Conservation (phyloP, 768 basidiomycete species). For the Gymnopilus junonius region DNA sequence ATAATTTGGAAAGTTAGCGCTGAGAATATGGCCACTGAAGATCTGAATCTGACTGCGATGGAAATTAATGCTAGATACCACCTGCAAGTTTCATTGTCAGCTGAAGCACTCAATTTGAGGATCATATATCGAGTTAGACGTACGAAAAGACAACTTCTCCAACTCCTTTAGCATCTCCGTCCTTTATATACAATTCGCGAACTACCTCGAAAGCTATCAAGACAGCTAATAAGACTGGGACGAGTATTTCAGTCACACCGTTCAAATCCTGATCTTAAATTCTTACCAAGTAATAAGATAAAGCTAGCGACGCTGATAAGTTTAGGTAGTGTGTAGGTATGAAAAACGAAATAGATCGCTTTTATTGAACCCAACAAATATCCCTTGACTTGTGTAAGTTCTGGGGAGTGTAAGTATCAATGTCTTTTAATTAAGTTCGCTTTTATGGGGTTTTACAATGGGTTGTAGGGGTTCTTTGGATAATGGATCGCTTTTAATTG, state of each 20-base stretch:
- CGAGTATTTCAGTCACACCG: not conserved
- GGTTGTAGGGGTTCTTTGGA: too few relatives aligned
- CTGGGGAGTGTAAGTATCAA: too few relatives aligned
- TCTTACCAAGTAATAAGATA: slow-evolving; percentile 13
- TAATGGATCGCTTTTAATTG: too few relatives aligned
- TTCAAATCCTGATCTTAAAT: not conserved
- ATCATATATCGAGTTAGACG: not conserved
- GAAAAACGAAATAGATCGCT: too few relatives aligned
- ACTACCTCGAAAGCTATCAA: not conserved
- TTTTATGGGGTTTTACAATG: too few relatives aligned
- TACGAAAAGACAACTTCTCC: not conserved
- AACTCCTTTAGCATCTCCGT: not conserved
- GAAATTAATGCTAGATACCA: not conserved
- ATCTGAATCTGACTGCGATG: not conserved
- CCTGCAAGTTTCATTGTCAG: not conserved
- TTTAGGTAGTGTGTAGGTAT: too few relatives aligned
- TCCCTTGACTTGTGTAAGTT: too few relatives aligned
- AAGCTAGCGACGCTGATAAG: slow-evolving; percentile 18
- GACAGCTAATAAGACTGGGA: not conserved
- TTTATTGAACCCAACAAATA: too few relatives aligned
- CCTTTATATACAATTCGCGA: not conserved
- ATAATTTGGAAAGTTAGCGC: not conserved
- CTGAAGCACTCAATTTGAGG: too few relatives aligned
- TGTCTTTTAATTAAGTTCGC: too few relatives aligned
- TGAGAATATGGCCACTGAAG: too few relatives aligned